Evolutionary conservation across 2,329 filamentous ascomycete genomes (phyloP).

Genomic region (Botryosphaeria dothidea): DNA sequence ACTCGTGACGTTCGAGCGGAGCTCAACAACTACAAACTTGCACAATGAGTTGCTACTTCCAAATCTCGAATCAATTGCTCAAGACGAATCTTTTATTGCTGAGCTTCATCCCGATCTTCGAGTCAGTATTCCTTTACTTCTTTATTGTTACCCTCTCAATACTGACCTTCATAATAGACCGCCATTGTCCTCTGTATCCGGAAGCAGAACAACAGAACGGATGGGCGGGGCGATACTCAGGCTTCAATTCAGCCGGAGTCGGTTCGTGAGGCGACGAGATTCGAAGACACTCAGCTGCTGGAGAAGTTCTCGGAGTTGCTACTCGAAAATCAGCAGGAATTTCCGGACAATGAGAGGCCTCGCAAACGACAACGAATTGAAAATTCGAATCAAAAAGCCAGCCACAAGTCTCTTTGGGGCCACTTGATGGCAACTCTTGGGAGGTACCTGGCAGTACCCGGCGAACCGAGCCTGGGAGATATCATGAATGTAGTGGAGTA

Average conservation of each 20-base stretch:
- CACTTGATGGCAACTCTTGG: neutral
- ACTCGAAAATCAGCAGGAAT: neutral
- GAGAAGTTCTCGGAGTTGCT: constrained; percentile 3
- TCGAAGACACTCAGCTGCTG: constrained; percentile 5
- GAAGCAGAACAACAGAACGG: neutral
- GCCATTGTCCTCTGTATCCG: neutral
- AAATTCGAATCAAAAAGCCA: neutral
- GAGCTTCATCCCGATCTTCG: constrained; percentile 33
- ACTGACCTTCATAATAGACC: neutral
- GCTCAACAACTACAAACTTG: neutral
- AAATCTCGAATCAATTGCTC: constrained; percentile 25
- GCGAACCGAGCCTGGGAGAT: neutral
- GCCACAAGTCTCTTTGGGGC: neutral
- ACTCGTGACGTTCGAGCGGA: neutral
- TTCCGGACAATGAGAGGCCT: constrained; percentile 11
- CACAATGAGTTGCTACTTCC: constrained; percentile 7
- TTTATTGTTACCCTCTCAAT: constrained; percentile 1
- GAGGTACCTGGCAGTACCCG: neutral
- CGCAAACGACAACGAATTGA: constrained; percentile 13
- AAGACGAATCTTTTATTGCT: constrained; percentile 24
- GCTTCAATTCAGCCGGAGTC: neutral
- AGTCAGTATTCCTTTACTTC: constrained; percentile 25
- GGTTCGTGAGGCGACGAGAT: neutral
- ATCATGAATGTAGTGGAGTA: neutral
- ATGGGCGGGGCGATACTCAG: neutral